Evolutionary conservation across 2,329 filamentous ascomycete species (phyloP), one percentile per base, ranked within the genome.

Genomic region (Pyrenophora teres): DNA sequence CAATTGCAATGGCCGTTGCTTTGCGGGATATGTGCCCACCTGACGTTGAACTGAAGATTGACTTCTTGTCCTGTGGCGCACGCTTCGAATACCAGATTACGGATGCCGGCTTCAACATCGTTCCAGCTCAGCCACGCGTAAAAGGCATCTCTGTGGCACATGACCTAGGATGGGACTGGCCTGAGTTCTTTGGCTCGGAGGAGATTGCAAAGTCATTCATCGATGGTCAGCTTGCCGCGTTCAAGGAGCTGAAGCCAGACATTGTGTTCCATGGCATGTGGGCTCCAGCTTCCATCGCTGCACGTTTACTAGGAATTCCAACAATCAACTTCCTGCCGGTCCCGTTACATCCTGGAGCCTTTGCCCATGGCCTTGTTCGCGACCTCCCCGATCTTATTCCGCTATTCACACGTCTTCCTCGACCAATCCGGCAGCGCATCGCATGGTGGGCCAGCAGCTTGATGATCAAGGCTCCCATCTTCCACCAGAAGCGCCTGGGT

Each of bases 181-280:
- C 68, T 4, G 68, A 70, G 31, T 70, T 70, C 50, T 70, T 70
- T 40, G 68, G 68, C 25, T 69, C 67, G 6, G 58, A 63, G 48
- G 64, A 69, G 21, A 68, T 70, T 31, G 68, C 67, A 5, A 63
- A 60, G 42, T 60, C 54, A 3, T 70, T 70, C 52, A 70, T 70
- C 32, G 64, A 69, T 2, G 68, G 68, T 0, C 68, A 70, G 31
- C 56, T 70, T 2, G 65, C 60, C 2, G 68, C 68, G 2, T 67
- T 70, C 46, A 54, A 43, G 9, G 55, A 65, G 10, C 33, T 70
- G 38, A 62, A 68, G 50, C 68, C 68, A 2, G 68, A 70, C n/a
- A 59, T 69, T 30, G 68, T 70, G 13, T 69, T 70, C 50, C 68
- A 70, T 42, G 68, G 68, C 19, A 70, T 70, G 68, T 70, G 67